Conservation (phyloP, 306 rosid species). For the Bauhinia variegata region DNA sequence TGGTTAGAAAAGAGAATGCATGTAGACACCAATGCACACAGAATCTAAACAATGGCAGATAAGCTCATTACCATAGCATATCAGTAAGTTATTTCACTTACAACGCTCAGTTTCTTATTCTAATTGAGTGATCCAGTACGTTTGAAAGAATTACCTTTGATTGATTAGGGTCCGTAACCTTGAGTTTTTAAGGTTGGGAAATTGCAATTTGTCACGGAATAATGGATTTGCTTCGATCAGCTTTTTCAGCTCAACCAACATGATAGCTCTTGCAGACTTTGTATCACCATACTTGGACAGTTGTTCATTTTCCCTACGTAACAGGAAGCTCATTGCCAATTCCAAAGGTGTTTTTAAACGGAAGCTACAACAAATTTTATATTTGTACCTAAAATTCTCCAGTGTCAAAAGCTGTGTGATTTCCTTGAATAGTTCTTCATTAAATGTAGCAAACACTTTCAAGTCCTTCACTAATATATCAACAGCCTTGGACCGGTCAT, state of each 20-base stretch:
- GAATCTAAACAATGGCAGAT: slow-evolving; percentile 7
- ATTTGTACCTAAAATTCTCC: slow-evolving; percentile 80
- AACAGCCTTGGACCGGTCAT: slow-evolving; percentile 88
- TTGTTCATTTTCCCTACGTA: slow-evolving; percentile 86
- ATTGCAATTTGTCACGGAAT: slow-evolving; percentile 94
- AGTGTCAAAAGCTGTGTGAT: slow-evolving; percentile 93
- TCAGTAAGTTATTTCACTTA: slow-evolving; percentile 1
- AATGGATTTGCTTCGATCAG: slow-evolving; percentile 95
- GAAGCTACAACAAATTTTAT: slow-evolving; percentile 3
- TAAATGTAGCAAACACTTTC: slow-evolving; percentile 87
- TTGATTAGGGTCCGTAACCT: slow-evolving; percentile 93
- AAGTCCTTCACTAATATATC: slow-evolving; percentile 90
- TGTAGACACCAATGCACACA: slow-evolving; percentile 13
- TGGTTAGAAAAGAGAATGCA: background rate
- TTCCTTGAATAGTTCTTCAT: slow-evolving; percentile 92
- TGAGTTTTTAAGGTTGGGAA: slow-evolving; percentile 92
- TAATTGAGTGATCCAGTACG: background rate
- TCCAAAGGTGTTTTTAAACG: slow-evolving; percentile 7
- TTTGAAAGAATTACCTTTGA: slow-evolving; percentile 66
- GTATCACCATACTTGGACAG: slow-evolving; percentile 97
- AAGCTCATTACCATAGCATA: slow-evolving; percentile 10
- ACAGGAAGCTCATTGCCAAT: slow-evolving; percentile 30
- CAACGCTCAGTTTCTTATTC: slow-evolving; percentile 10
- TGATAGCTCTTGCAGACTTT: slow-evolving; percentile 92
- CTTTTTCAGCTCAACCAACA: slow-evolving; percentile 98